Evolutionary conservation across 129 eudicot species (phyloP), one percentile per base, ranked within the genome.

Genomic region (Lactuca sativa): DNA sequence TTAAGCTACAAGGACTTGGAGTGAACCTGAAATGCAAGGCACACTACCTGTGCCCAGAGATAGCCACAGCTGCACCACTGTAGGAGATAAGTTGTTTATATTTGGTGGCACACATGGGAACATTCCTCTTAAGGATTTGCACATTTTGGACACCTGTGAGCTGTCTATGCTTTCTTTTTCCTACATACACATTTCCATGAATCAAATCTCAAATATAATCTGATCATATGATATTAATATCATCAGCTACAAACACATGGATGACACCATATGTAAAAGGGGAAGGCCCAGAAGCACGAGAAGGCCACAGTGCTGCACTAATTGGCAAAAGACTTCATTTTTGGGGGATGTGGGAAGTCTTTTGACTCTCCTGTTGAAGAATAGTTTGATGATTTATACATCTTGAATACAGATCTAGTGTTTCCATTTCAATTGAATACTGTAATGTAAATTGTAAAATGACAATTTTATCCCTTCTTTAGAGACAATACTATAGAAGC

Each of bases 231-330:
- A 37, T 66, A 48, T 34, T 25, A 25, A 30, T 69, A 73, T 70
- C 33, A 54, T 37, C 76, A 95, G 99, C 86, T 64, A 85, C 92
- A 72, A 87, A 85, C 73, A 87, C 95, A 51, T 95, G 99, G 99
- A 78, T 78, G 48, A 59, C 86, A 43, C 99, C 99, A 31, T 73
- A 59, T 62, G 77, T 85, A 34, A 85, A 90, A 87, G 99, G 99
- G 25, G 88, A 95, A 37, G 95, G 84, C 2, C 99, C 99, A 5
- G 89, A 87, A 63, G 85, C 99, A 36, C 82, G 99, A 68, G 99
- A 95, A 87, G 99, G 99, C 32, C 99, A 95, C 76, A 90, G 95
- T 80, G 99, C 99, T 51, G 96, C 97, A 15, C 86, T 95, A 60
- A 81, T 87, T 56, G 99, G 99, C 59, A 87, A 87, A 85, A 70